Base-by-base conservation (phyloP, 23 red algal genomes). In the Chondrus crispus region DNA sequence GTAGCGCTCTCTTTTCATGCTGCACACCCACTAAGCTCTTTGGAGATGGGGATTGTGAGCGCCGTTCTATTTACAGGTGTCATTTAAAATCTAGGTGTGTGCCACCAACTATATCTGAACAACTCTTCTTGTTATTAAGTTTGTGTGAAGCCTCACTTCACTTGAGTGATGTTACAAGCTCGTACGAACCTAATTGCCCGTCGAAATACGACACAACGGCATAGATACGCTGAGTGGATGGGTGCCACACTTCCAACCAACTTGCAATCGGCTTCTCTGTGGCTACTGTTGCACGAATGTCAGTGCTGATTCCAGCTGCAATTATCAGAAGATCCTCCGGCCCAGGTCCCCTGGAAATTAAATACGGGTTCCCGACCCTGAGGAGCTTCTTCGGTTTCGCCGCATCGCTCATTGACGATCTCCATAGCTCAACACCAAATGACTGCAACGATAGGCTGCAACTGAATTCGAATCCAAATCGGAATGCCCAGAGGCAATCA, bases 171-270 rank as follows among this genome's bases (percentile, higher is more conserved):
- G 85, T 89, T 0, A 89, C 85, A 0, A 89, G 73, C 33, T 89
- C 85, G 40, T 76, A 89, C 10, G 70, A 74, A 5, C 68, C 18
- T 58, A 80, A 20, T 30, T 51, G 68, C 16, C 85, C 85, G 44
- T 89, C 85, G 5, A 42, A 47, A 62, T 89, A 80, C 29, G 64
- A 89, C 33, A 89, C 85, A 62, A 70, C 85, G 32, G 78, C 85
- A 39, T 38, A 89, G 22, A 89, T 60, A n/a, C 85, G 64, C 22
- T 57, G 64, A 29, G 39, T 89, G 16, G 60, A 51, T 38, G 85
- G 44, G 19, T 89, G 85, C 85, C 85, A 89, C 30, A 89, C 22
- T 49, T 89, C 85, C 37, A 89, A 43, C 85, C 85, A 89, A 28
- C 46, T 89, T 10, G 85, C 50, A 32, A 89, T 89, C 36, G 71